Conservation (phyloP, 2,329 filamentous ascomycete genomes). For the Aureobasidium pullulans region DNA sequence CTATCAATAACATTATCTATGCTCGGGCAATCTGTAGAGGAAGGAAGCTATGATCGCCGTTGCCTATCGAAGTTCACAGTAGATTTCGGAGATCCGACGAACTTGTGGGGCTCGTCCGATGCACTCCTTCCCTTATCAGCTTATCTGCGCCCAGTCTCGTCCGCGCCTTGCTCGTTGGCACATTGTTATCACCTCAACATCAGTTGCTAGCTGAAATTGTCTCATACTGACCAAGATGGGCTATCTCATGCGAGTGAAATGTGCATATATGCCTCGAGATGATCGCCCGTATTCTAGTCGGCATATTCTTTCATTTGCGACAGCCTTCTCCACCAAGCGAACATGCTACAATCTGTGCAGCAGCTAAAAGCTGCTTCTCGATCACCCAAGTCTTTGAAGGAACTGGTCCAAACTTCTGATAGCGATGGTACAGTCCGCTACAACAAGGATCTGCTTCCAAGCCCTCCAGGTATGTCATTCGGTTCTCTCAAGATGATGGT, state of each 20-base stretch:
- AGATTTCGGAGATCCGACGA: background rate
- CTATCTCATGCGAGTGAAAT: background rate
- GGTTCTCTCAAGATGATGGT: background rate
- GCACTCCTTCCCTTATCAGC: background rate
- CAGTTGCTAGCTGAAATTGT: background rate
- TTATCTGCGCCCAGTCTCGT: background rate
- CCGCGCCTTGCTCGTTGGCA: background rate
- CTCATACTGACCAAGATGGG: background rate
- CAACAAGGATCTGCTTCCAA: constrained; percentile 1
- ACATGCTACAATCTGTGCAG: background rate
- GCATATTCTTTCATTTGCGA: background rate
- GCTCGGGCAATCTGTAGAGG: background rate
- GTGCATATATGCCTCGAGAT: background rate
- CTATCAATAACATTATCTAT: background rate
- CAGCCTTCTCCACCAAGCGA: background rate
- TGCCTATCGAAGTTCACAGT: background rate
- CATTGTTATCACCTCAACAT: background rate
- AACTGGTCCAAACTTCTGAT: background rate
- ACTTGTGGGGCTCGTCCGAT: background rate
- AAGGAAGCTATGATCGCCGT: background rate
- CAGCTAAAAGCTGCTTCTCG: background rate
- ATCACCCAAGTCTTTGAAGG: background rate
- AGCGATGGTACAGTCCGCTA: background rate
- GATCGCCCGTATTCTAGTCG: background rate
- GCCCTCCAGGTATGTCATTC: background rate